Base-by-base conservation (phyloP, 2,329 filamentous ascomycete species). In the Graphium sp. region DNA sequence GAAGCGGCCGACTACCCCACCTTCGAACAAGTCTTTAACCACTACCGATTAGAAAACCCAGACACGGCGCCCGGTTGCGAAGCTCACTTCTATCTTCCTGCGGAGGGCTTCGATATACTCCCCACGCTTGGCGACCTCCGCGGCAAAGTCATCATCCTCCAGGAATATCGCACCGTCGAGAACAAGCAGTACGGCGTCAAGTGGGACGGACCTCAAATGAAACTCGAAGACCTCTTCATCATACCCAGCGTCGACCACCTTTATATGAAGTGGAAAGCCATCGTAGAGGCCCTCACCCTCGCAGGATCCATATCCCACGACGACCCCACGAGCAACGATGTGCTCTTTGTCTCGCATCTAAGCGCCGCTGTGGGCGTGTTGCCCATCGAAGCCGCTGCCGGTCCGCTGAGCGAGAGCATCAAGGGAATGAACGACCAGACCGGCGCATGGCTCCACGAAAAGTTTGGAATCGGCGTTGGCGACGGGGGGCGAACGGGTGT, bases 391-490 rank as follows among this genome's bases (percentile, higher is more conserved):
- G 60, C 58, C 2, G 60, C 60, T 8, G 59, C 60, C 0, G 60
- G 60, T 0, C 50, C 56, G n/a, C 38, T 40, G 29, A 55, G 60
- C 36, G 24, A 25, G 13, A 42, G 45, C 23, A 45, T 60, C 4
- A 38, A 40, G n/a, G 60, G 60, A 17, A 60, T 63, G 48, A 64
- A 64, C 32, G 58, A 62, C 36, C 50, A 53, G 44, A 60, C 58
- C 19, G 58, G 58, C 18, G 42, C 44, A 35, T 62, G 55, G 52
- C 43, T 62, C 21, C 42, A 50, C 22, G 12, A n/a, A 6, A 18
- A 34, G 18, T 44, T 41, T 18, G 39, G 40, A 14, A n/a, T n/a
- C n/a, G 32, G 38, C 5, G 38, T 37, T 7, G 31, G 37, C 5
- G 42, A 39, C 4, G 43, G 40, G 4, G 43, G 45, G 7, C 43